phyloP scores from a whole-genome alignment of 352 stramenopile species.

The Peronosclerospora sorghi region DNA sequence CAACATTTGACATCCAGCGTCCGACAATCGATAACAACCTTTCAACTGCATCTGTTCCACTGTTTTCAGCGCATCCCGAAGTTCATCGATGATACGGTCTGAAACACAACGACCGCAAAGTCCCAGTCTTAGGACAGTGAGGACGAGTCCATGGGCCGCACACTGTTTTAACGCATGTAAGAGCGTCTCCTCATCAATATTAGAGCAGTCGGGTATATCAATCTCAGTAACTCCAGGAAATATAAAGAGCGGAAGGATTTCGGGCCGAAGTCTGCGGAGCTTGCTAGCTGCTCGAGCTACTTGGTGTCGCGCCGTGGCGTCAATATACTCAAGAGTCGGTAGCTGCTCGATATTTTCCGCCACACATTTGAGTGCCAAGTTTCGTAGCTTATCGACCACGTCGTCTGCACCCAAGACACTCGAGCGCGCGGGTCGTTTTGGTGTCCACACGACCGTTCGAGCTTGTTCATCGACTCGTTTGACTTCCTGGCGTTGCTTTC shows the following conservation, averaged over 20 bases:
- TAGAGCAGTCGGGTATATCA: conserved; percentile 74
- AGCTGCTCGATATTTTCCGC: conserved; percentile 56
- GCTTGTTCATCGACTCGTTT: too few relatives aligned
- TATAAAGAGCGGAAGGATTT: conserved; percentile 71
- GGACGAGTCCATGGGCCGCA: conserved; percentile 24
- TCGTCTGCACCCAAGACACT: conserved; percentile 37
- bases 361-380: conserved; percentile 45
- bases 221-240: conserved; percentile 75
- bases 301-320: conserved; percentile 43
- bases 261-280: conserved; percentile 41
- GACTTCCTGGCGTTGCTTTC: conserved; percentile 31
- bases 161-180: conserved; percentile 43
- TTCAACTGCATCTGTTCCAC: conserved; percentile 63
- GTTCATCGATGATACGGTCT: conserved; percentile 56
- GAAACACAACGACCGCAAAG: conserved; percentile 68
- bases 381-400: conserved; percentile 35
- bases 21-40: conserved; percentile 68
- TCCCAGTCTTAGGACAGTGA: conserved; percentile 52
- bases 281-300: conserved; percentile 48
- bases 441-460: conserved; percentile 29
- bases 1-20: conserved; percentile 47
- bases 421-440: conserved; percentile 35
- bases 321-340: conserved; percentile 61
- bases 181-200: conserved; percentile 60
- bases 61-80: conserved; percentile 47